Evolutionary conservation across 768 basidiomycete species (phyloP).

Genomic region (Lactifluus piperatus): DNA sequence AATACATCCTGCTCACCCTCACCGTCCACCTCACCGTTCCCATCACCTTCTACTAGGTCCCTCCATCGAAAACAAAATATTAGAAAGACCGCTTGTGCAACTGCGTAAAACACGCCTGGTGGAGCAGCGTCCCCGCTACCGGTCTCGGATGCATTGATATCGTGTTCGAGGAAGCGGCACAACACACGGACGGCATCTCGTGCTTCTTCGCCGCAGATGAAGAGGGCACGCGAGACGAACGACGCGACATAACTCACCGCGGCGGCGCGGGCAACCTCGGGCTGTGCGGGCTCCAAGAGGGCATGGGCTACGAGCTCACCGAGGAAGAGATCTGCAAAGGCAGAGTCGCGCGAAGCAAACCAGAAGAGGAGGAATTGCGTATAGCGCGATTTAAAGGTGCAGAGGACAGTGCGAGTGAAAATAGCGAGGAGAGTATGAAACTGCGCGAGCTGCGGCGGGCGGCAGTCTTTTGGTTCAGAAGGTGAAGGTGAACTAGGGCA

Average conservation of each 20-base stretch:
- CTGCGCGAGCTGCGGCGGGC: slow-evolving; percentile 43
- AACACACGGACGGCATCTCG: slow-evolving; percentile 71
- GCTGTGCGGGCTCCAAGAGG: slow-evolving; percentile 45
- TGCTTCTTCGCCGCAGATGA: slow-evolving; percentile 68
- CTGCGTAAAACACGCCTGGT: slow-evolving; percentile 85
- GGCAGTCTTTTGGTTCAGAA: slow-evolving; percentile 24
- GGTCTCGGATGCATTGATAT: slow-evolving; percentile 58
- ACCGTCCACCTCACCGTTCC: slow-evolving; percentile 12
- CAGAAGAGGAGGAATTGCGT: slow-evolving; percentile 97
- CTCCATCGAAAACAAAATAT: slow-evolving; percentile 98
- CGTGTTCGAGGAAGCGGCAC: slow-evolving; percentile 74
- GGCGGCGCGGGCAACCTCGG: slow-evolving; percentile 78
- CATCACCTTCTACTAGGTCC: slow-evolving; percentile 61
- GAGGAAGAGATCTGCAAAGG: slow-evolving; percentile 88
- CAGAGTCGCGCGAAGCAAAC: slow-evolving; percentile 82
- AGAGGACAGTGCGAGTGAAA: slow-evolving; percentile 88
- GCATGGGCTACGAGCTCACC: slow-evolving; percentile 92
- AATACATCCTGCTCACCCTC: slow-evolving; percentile 32
- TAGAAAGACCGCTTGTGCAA: slow-evolving; percentile 84
- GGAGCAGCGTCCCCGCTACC: slow-evolving; percentile 29
- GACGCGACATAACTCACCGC: slow-evolving; percentile 91
- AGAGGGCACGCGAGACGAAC: slow-evolving; percentile 84
- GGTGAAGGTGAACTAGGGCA: slow-evolving; percentile 19
- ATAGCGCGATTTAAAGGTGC: slow-evolving; percentile 94
- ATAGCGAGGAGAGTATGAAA: slow-evolving; percentile 87